Base-by-base conservation (phyloP, 805 yeast species). In the Diddensiella transvaalensis region DNA sequence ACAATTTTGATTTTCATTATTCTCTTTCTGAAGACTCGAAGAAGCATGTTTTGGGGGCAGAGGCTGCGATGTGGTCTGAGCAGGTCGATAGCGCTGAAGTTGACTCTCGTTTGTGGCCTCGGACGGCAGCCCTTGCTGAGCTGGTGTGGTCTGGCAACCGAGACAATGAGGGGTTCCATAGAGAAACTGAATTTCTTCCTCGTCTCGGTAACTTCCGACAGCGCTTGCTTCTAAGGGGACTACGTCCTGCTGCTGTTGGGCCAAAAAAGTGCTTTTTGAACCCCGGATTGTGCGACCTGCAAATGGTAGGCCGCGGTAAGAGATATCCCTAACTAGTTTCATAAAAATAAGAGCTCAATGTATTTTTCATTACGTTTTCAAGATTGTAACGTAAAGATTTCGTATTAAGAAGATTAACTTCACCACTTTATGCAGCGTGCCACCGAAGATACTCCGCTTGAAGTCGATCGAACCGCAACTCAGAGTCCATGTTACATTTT, bases 121-220 rank as follows among this genome's bases (percentile, higher is more conserved):
- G 75, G 42, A 50, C 70, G 2, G 73, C 73, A 3, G 72, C 75
- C 4, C 60, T 69, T 22, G 75, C 71, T 1, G 76, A 72, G 56
- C 54, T 59, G 10, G 58, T 66, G 3, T 72, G 75, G 75, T 66
- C 71, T 45, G 74, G 75, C 2, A 70, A 70, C 57, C 61, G 62
- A 48, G 54, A 58, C 11, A 49, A 47, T 21, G 52, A 49, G 29
- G 74, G 73, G 3, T 37, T 51, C 35, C 53, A 56, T 33, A 57
- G 73, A 49, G 60, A 67, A 2, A 55, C 55, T 15, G 52, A 52
- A 4, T 54, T 68, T 48, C 61, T 71, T 2, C 68, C 63, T 42
- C 56, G 75, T 47, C 64, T 72, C 32, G 57, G 63, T 46, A 69
- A 70, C 51, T 72, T 62, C 50, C 56, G 75, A 50, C 74, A 72